Evolutionary conservation across 2,329 filamentous ascomycete species (phyloP), one percentile per base, ranked within the genome.

Genomic region (Neurospora sp.): DNA sequence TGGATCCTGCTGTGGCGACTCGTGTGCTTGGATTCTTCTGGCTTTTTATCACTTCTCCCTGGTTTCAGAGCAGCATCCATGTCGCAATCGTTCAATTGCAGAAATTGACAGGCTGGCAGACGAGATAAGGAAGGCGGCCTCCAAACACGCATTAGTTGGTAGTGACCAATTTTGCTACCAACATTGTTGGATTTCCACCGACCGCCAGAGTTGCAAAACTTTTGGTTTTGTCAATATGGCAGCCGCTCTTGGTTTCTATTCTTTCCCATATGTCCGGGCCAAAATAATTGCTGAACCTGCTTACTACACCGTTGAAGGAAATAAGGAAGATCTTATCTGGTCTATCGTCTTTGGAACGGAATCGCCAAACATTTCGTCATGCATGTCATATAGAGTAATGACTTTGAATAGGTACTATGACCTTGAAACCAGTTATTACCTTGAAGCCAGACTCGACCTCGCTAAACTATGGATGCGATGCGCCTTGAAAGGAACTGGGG

Each of bases 271-370:
- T 11, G n/a, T 46, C 4, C 41, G 1, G 17, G 8, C 41, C n/a
- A 46, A 46, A 0, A 46, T 46, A 5, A 23, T 19, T 19, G n/a
- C n/a, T 23, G 41, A 46, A 23, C 41, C 41, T 46, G 41, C 4
- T 46, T 46, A 6, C 41, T 46, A 12, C 41, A 46, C 41, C 1
- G n/a, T 19, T 4, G n/a, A 46, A 5, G 41, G 41, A 11, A 46
- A 46, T 5, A 0, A 0, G 8, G 2, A 4, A 23, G 41, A 46
- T 46, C 41, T 46, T 23, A 19, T 46, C n/a, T 46, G 41, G 41
- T 6, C 41, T 6, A 23, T 46, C 8, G 0, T 46, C 3, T 1
- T 46, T 19, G n/a, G 8, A 23, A 1, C 0, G 1, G 4, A 5
- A 8, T 11, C 41, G 17, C 3, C 3, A 43, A 12, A 1, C 6